Conservation (phyloP, 768 basidiomycete species). For the Podaxis mareebaensis region DNA sequence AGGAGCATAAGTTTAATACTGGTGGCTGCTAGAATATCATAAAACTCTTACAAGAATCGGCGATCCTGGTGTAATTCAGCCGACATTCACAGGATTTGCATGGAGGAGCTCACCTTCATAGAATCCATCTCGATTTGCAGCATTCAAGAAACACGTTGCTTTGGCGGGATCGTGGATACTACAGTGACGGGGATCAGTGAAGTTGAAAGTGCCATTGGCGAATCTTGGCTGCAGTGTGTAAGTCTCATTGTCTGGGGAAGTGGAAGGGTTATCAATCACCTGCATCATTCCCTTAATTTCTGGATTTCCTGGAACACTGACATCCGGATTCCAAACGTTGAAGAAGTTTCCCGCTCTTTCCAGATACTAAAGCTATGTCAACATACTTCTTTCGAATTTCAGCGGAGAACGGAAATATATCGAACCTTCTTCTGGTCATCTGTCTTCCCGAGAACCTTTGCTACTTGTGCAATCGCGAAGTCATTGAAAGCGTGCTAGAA, state of each 20-base stretch:
- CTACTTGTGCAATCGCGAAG: constrained; percentile 65
- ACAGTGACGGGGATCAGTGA: constrained; percentile 68
- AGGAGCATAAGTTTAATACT: neutral
- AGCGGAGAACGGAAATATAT: neutral
- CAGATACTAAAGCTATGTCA: constrained; percentile 40
- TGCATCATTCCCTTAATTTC: constrained; percentile 61
- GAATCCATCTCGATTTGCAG: constrained; percentile 57
- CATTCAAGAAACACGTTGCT: constrained; percentile 61
- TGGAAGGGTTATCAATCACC: constrained; percentile 29
- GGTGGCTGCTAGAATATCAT: neutral
- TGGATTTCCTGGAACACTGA: constrained; percentile 49
- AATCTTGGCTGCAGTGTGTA: constrained; percentile 46
- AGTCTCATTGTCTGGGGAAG: neutral
- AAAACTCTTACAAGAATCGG: constrained; percentile 53
- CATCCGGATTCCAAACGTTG: constrained; percentile 61
- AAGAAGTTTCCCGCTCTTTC: constrained; percentile 54
- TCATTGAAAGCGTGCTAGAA: constrained; percentile 64
- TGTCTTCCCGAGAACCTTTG: constrained; percentile 50
- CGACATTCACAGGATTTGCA: neutral
- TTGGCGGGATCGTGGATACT: constrained; percentile 59
- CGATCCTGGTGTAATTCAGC: constrained; percentile 32
- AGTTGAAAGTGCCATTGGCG: constrained; percentile 58
- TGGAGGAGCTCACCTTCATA: constrained; percentile 44
- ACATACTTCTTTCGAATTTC: neutral
- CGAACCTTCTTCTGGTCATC: constrained; percentile 52